These are phyloP conservation scores for Rhizopogon vulgaris DNA, from an alignment of 768 basidiomycete genomes.

Conservation along the genomic window DNA sequence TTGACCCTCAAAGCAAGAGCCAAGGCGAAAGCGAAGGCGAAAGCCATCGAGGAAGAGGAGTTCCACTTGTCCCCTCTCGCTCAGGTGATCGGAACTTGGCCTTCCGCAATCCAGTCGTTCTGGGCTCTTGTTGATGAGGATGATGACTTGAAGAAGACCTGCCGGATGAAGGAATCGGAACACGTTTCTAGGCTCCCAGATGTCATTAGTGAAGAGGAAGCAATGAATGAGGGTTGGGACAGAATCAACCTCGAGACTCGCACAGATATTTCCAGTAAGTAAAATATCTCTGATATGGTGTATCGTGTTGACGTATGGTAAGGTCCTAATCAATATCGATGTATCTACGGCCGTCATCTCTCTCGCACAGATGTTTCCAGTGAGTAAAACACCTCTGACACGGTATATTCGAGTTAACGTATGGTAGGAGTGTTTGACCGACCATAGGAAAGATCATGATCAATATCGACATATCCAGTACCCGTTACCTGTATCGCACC, in stretches of 20 bases:
- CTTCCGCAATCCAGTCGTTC: slow-evolving; percentile 23
- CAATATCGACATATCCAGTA: too few species aligned
- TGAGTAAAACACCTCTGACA: too few species aligned
- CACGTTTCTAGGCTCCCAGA: slow-evolving; percentile 1
- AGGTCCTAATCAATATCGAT: too few species aligned
- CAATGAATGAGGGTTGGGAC: slow-evolving; percentile 9
- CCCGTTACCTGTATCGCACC: too few species aligned
- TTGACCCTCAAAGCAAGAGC: slow-evolving; percentile 5
- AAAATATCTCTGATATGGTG: too few species aligned
- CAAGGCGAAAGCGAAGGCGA: slow-evolving; percentile 15
- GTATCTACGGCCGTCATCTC: too few species aligned
- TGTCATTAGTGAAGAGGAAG: slow-evolving; percentile 5
- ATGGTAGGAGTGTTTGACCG: too few species aligned
- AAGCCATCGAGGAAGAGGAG: slow-evolving; percentile 22
- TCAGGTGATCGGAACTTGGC: slow-evolving; percentile 19
- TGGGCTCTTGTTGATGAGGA: slow-evolving; percentile 23
- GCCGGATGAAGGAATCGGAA: slow-evolving; percentile 10
- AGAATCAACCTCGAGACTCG: not conserved
- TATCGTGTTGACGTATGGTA: too few species aligned
- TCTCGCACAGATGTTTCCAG: too few species aligned
- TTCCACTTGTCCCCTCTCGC: slow-evolving; percentile 26
- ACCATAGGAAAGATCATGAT: too few species aligned
- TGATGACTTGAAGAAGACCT: slow-evolving; percentile 18
- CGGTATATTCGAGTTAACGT: too few species aligned
- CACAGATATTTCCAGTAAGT: too few species aligned